phyloP scores from a whole-genome alignment of 129 eudicot species.

The Oenanthe sinensis region DNA sequence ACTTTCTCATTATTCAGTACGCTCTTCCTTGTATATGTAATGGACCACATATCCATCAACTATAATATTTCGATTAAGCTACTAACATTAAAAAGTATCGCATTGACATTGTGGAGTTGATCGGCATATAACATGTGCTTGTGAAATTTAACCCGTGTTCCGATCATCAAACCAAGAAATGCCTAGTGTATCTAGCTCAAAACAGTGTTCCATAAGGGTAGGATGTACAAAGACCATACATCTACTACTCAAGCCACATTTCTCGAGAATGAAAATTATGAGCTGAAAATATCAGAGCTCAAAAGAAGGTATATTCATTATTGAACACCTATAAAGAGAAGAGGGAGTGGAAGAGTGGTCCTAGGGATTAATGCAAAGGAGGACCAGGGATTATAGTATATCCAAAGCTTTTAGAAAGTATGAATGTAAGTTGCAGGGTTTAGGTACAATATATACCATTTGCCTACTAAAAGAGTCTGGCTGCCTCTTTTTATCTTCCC shows the following conservation, averaged over 20 bases:
- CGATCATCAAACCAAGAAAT: neutral
- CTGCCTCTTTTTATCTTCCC: conserved; percentile 32
- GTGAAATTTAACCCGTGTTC: neutral
- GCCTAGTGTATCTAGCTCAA: neutral
- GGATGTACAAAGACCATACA: neutral
- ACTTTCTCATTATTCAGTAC: neutral
- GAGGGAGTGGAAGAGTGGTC: conserved; percentile 37
- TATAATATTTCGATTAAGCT: neutral
- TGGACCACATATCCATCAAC: conserved; percentile 7
- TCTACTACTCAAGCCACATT: neutral
- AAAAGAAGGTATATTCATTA: conserved; percentile 23
- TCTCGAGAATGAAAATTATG: neutral
- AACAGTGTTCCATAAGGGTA: neutral
- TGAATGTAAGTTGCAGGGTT: conserved; percentile 41
- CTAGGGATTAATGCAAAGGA: conserved; percentile 36
- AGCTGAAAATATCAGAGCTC: neutral
- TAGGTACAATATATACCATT: conserved; percentile 70
- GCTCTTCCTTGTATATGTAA: conserved; percentile 4
- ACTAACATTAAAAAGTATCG: neutral
- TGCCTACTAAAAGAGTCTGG: conserved; percentile 49
- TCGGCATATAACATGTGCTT: neutral
- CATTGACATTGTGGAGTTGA: neutral
- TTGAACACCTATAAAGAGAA: conserved; percentile 13
- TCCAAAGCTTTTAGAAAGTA: conserved; percentile 77
- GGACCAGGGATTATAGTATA: conserved; percentile 39